These are phyloP conservation scores for Bipolaris oryzae DNA, from an alignment of 2,329 filamentous ascomycete genomes.

Conservation along the genomic window DNA sequence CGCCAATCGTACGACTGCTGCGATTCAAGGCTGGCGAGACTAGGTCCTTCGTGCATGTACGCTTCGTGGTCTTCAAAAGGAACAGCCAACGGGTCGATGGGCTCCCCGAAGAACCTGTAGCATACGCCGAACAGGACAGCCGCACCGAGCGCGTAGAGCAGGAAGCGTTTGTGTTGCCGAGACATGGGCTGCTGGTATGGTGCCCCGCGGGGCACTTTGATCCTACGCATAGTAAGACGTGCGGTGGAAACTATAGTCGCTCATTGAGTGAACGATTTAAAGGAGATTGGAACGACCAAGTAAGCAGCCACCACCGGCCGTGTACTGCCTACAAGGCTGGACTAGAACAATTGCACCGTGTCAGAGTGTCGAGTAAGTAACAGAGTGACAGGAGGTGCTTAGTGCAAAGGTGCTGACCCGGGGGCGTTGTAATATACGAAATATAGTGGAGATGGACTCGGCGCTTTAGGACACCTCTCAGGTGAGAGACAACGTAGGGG, in stretches of 20 bases:
- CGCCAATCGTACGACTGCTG: constrained; percentile 49
- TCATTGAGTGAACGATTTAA: constrained; percentile 12
- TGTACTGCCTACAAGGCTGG: not conserved
- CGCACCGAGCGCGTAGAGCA: constrained; percentile 33
- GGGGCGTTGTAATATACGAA: constrained; percentile 4
- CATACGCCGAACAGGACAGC: constrained; percentile 33
- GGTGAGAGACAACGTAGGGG: constrained; percentile 9
- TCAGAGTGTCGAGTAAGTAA: constrained; percentile 6
- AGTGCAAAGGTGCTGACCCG: constrained; percentile 2
- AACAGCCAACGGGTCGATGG: constrained; percentile 39
- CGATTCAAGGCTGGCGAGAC: constrained; percentile 22
- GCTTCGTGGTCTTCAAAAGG: constrained; percentile 35
- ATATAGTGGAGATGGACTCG: constrained; percentile 9
- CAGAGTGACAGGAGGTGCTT: not conserved
- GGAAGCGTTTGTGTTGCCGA: constrained; percentile 37
- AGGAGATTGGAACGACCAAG: not conserved
- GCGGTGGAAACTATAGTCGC: not conserved
- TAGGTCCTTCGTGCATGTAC: constrained; percentile 41
- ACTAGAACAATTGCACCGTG: not conserved
- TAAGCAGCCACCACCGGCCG: not conserved
- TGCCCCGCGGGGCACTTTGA: constrained; percentile 33
- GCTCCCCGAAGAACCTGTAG: constrained; percentile 37
- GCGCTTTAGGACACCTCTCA: constrained; percentile 24
- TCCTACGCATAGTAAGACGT: constrained; percentile 35
- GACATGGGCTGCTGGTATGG: constrained; percentile 36